Percentiles rank a stretch among this genome's conserved stretches.
These are phyloP conservation scores for Solanum ossicruentum DNA, from an alignment of 257 asterid genomes.

Conservation along the genomic window DNA sequence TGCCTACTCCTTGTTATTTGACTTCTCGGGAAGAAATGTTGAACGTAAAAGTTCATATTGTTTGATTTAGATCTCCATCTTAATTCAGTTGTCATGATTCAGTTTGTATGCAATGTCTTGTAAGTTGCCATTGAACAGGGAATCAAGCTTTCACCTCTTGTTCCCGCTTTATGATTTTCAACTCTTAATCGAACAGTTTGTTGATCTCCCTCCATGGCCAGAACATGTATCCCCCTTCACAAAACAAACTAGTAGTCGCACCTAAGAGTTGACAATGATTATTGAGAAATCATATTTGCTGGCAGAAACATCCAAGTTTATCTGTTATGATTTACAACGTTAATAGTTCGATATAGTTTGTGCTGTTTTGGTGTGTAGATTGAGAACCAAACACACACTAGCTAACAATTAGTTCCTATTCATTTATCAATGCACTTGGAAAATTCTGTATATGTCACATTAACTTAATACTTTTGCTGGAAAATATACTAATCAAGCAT, in stretches of 20 bases:
- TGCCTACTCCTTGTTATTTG: conserved; percentile 1
- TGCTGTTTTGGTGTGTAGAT: neutral
- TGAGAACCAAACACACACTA: neutral
- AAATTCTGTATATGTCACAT: neutral
- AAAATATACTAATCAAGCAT: too few species aligned
- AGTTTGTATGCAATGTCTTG: neutral
- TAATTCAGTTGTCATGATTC: neutral
- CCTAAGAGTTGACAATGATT: neutral
- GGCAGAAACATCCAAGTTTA: neutral
- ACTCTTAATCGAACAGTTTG: neutral
- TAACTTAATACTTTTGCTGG: neutral
- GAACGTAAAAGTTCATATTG: neutral
- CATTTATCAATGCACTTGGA: neutral
- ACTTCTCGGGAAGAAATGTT: neutral
- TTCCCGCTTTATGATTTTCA: neutral
- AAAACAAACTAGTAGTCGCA: neutral
- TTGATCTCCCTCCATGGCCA: neutral
- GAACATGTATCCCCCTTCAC: neutral
- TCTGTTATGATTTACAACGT: neutral
- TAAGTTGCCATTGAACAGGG: neutral
- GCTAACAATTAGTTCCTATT: neutral
- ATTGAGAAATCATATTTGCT: neutral
- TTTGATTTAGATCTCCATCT: neutral
- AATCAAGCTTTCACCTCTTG: neutral
- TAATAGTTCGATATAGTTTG: neutral